Percentiles rank a stretch among this genome's conserved stretches.
Evolutionary conservation across 129 eudicot genomes (phyloP).

Genomic region (Erigeron canadensis): DNA sequence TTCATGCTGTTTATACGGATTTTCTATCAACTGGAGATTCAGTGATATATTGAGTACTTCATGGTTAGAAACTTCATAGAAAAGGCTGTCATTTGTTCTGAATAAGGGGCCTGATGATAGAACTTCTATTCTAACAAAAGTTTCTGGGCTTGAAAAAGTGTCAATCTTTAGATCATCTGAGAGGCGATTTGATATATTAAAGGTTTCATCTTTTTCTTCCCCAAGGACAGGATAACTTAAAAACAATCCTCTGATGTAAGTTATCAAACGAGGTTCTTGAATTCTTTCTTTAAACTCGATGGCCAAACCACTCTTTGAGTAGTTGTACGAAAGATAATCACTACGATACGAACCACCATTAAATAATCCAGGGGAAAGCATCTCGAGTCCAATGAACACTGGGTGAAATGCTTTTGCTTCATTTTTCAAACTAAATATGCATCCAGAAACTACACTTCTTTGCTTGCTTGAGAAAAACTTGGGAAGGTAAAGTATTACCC

Average conservation of each 20-base stretch:
- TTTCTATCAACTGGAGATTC: conserved; percentile 31
- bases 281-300: conserved; percentile 23
- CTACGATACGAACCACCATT: conserved; percentile 22
- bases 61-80: conserved; percentile 10
- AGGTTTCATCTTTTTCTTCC: conserved; percentile 11
- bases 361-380: conserved; percentile 13
- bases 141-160: conserved; percentile 10
- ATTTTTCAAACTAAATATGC: conserved; percentile 29
- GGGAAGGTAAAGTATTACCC: conserved; percentile 30
- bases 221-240: conserved; percentile 21
- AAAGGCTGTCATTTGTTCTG: conserved; percentile 10
- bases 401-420: not conserved
- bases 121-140: conserved; percentile 32
- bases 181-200: not conserved
- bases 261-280: conserved; percentile 22
- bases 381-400: conserved; percentile 25
- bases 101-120: conserved; percentile 28
- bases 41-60: conserved; percentile 34
- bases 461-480: conserved; percentile 38
- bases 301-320: conserved; percentile 31
- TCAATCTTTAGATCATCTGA: conserved; percentile 24
- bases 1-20: conserved; percentile 22
- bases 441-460: conserved; percentile 35
- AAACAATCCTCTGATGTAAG: conserved; percentile 20
- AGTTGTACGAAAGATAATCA: conserved; percentile 32